phyloP scores from a whole-genome alignment of 106 monocot species.

The Dendrobium officinale region DNA sequence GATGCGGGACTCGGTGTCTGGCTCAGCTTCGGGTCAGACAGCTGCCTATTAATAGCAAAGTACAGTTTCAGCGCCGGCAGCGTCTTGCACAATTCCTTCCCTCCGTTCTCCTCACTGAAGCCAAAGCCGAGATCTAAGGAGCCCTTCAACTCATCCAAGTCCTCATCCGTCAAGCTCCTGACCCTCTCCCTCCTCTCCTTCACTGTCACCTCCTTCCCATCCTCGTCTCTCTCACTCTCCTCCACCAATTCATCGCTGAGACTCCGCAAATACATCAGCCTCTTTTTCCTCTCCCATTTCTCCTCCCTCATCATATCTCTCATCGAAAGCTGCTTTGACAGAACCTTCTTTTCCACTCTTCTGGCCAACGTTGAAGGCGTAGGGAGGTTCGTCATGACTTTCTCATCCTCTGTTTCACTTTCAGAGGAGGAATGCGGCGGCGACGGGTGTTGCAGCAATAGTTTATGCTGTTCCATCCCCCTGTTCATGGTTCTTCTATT shows the following conservation, averaged over 20 bases:
- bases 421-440: slow-evolving; percentile 12
- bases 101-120: slow-evolving; percentile 68
- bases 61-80: slow-evolving; percentile 78
- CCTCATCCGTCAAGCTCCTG: slow-evolving; percentile 74
- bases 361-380: neutral
- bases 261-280: slow-evolving; percentile 21
- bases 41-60: slow-evolving; percentile 78
- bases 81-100: slow-evolving; percentile 41
- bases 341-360: neutral
- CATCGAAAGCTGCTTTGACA: slow-evolving; percentile 70
- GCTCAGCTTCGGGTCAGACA: slow-evolving; percentile 53
- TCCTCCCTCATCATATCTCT: slow-evolving; percentile 63
- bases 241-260: neutral
- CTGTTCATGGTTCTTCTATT: neutral
- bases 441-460: neutral
- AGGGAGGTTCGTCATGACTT: slow-evolving; percentile 2
- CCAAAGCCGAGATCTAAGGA: slow-evolving; percentile 76
- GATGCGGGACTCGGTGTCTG: slow-evolving; percentile 36
- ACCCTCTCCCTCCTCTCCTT: neutral
- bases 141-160: slow-evolving; percentile 69
- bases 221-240: slow-evolving; percentile 3
- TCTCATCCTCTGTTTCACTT: slow-evolving; percentile 5
- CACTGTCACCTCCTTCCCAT: neutral
- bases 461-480: neutral
- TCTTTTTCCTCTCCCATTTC: slow-evolving; percentile 59